phyloP scores from a whole-genome alignment of 257 asterid species.

The Solanum verrucosum region DNA sequence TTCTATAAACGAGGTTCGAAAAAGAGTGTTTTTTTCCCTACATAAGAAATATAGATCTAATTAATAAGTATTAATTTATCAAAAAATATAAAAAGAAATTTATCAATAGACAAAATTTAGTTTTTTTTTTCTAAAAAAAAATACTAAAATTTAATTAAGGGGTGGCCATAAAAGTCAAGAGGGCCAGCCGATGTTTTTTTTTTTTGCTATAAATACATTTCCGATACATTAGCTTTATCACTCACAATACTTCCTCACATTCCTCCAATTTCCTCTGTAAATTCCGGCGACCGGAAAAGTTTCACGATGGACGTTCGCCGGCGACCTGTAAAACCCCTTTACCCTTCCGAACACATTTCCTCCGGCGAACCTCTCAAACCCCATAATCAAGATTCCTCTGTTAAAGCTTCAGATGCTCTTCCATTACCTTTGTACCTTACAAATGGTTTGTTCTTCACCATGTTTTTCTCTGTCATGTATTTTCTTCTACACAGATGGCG shows the following conservation, averaged over 20 bases:
- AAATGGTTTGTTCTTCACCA: slow-evolving; percentile 19
- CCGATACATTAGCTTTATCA: not conserved
- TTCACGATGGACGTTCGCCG: slow-evolving; percentile 29
- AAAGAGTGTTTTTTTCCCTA: not conserved
- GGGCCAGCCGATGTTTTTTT: not conserved
- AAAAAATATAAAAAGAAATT: too few relatives aligned
- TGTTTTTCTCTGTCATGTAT: not conserved
- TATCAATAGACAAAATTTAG: too few relatives aligned
- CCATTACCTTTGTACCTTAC: slow-evolving; percentile 25
- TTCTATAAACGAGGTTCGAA: too few relatives aligned
- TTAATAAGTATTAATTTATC: too few relatives aligned
- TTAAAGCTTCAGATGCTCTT: slow-evolving; percentile 19
- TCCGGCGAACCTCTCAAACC: slow-evolving; percentile 20
- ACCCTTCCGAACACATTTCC: not conserved
- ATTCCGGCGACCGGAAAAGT: not conserved
- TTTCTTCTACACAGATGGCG: not conserved
- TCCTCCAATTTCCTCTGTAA: not conserved
- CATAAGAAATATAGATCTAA: too few relatives aligned
- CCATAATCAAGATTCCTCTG: slow-evolving; percentile 5
- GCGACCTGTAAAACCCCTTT: slow-evolving; percentile 10
- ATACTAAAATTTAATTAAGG: too few relatives aligned
- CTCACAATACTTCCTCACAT: not conserved
- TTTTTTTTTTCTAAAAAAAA: too few relatives aligned
- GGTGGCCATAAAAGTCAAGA: not conserved
- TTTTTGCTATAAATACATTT: not conserved